Conservation (phyloP, 2,329 filamentous ascomycete genomes). For the Nannizzia gypsea region DNA sequence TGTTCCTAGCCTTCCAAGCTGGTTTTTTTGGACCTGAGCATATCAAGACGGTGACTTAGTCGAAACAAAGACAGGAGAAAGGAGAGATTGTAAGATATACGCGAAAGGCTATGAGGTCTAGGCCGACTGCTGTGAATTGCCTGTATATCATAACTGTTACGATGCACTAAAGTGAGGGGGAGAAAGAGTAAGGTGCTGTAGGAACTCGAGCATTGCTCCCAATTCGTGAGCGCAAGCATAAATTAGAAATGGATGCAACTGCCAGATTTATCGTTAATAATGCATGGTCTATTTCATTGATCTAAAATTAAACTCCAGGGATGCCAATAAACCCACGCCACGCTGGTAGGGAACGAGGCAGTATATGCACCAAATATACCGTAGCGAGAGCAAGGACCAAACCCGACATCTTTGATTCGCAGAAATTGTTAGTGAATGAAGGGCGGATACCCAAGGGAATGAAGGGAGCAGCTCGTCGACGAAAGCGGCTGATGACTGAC, state of each 20-base stretch:
- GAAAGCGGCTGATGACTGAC: constrained; percentile 34
- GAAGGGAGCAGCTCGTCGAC: constrained; percentile 16
- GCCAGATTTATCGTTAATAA: neutral
- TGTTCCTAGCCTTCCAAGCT: constrained; percentile 24
- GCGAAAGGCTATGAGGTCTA: neutral
- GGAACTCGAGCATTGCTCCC: neutral
- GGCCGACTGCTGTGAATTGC: neutral
- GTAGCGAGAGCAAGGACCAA: constrained; percentile 37
- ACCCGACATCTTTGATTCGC: constrained; percentile 35
- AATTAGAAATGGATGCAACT: neutral
- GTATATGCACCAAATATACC: constrained; percentile 42
- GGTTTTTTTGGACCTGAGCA: constrained; percentile 29
- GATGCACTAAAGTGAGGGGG: neutral
- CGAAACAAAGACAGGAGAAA: neutral
- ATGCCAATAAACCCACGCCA: constrained; percentile 38
- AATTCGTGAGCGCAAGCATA: neutral
- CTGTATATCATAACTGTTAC: neutral
- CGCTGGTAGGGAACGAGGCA: constrained; percentile 35
- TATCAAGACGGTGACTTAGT: constrained; percentile 3
- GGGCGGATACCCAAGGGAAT: neutral
- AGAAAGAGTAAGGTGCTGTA: neutral
- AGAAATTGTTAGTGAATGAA: constrained; percentile 8
- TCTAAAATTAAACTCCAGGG: constrained; percentile 25
- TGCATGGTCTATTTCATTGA: neutral
- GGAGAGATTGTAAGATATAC: neutral